Conservation (phyloP, 106 monocot species). For the Phalaenopsis equestris region DNA sequence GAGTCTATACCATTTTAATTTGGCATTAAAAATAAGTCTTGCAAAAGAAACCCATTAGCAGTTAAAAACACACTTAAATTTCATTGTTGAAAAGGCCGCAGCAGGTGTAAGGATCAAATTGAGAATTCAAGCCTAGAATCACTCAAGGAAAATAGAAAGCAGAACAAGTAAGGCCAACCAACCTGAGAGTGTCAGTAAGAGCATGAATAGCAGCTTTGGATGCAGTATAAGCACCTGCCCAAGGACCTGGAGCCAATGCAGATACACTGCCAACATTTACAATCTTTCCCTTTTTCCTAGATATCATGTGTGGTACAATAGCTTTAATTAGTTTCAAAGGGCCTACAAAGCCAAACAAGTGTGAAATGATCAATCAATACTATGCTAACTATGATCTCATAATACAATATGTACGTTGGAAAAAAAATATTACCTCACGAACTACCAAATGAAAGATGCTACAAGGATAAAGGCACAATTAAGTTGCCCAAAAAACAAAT, state of each 20-base stretch:
- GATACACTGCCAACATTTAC: slow-evolving; percentile 87
- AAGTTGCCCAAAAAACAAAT: background rate
- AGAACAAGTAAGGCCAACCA: background rate
- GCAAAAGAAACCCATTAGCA: background rate
- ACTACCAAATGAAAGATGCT: background rate
- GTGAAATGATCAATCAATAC: slow-evolving; percentile 1
- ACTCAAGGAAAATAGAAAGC: background rate
- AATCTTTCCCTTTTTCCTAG: slow-evolving; percentile 66
- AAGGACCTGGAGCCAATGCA: slow-evolving; percentile 86
- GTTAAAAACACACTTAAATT: background rate
- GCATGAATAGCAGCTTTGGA: slow-evolving; percentile 86
- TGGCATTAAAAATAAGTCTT: too few species aligned
- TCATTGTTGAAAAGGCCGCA: background rate
- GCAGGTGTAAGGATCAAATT: background rate
- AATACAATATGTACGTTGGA: background rate
- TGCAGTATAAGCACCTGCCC: slow-evolving; percentile 83
- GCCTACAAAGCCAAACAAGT: slow-evolving; percentile 27
- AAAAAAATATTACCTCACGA: background rate
- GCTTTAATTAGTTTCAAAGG: slow-evolving; percentile 67
- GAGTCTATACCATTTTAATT: background rate
- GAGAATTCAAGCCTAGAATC: background rate
- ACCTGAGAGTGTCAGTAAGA: slow-evolving; percentile 78
- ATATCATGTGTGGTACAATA: slow-evolving; percentile 75
- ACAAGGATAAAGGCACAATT: background rate
- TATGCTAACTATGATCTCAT: background rate